Percentiles rank a stretch among this genome's conserved stretches.
Conservation (phyloP, 768 basidiomycete genomes). For the Suillus tomentosus region DNA sequence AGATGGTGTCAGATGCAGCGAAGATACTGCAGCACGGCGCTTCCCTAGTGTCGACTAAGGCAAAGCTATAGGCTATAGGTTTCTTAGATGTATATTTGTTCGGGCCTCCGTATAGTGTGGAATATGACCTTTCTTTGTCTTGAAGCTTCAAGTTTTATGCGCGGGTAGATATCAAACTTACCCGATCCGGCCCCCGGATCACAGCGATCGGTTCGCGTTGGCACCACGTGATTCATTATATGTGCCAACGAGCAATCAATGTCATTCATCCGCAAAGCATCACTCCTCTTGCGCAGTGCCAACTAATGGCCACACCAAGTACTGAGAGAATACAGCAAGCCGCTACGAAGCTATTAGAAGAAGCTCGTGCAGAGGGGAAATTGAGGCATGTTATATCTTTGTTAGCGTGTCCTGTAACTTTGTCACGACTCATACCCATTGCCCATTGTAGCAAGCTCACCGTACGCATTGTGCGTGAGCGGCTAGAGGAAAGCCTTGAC, state of each 20-base stretch:
- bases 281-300: not conserved
- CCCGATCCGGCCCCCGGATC: not conserved
- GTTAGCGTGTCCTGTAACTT: not conserved
- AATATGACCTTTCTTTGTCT: not conserved
- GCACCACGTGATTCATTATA: not conserved
- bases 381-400: slow-evolving; percentile 18
- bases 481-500: slow-evolving; percentile 48
- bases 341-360: slow-evolving; percentile 24
- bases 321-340: slow-evolving; percentile 20
- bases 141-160: not conserved
- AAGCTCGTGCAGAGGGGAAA: slow-evolving; percentile 24
- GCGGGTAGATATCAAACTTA: not conserved
- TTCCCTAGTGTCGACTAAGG: slow-evolving; percentile 41
- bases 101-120: not conserved
- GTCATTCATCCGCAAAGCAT: not conserved
- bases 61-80: slow-evolving; percentile 46
- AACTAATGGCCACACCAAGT: slow-evolving; percentile 20
- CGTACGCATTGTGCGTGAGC: slow-evolving; percentile 49
- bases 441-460: slow-evolving; percentile 37
- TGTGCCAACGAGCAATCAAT: not conserved
- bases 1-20: slow-evolving; percentile 69
- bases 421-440: not conserved
- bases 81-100: not conserved
- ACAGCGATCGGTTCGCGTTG: not conserved
- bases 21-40: slow-evolving; percentile 45